phyloP scores from a whole-genome alignment of 2,329 filamentous ascomycete genomes.

The Aspergillus floridensis region DNA sequence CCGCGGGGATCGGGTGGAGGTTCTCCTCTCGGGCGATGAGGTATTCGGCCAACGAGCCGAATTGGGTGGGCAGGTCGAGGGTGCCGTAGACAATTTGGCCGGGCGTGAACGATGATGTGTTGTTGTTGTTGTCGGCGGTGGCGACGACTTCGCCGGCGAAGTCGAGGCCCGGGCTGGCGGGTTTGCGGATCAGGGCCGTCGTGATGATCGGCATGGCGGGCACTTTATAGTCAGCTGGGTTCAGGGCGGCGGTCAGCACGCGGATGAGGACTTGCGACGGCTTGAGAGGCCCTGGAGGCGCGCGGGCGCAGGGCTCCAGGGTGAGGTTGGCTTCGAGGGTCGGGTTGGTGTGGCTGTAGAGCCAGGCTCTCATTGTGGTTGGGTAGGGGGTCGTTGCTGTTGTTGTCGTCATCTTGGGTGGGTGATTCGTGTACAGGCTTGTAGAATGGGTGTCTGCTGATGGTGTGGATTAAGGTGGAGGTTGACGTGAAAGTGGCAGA shows the following conservation, averaged over 20 bases:
- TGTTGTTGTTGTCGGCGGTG: conserved; percentile 29
- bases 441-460: too few relatives aligned
- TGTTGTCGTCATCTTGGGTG: not conserved
- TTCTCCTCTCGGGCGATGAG: conserved; percentile 33
- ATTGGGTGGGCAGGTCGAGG: conserved; percentile 27
- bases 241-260: conserved; percentile 55
- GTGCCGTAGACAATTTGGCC: conserved; percentile 51
- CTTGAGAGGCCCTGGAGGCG: conserved; percentile 39
- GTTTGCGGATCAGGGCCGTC: conserved; percentile 39
- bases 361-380: conserved; percentile 57
- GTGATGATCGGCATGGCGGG: conserved; percentile 50
- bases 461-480: not conserved
- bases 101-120: conserved; percentile 24
- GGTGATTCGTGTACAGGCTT: not conserved
- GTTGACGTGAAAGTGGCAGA: not conserved
- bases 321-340: conserved; percentile 56
- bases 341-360: conserved; percentile 48
- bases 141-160: conserved; percentile 48
- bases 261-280: conserved; percentile 55
- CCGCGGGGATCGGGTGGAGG: conserved; percentile 44
- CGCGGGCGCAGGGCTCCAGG: conserved; percentile 43
- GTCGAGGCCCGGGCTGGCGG: conserved; percentile 52
- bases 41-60: conserved; percentile 49
- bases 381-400: not conserved
- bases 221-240: conserved; percentile 65